phyloP scores from a whole-genome alignment of 768 basidiomycete genomes.

The Cytidiella melzeri region DNA sequence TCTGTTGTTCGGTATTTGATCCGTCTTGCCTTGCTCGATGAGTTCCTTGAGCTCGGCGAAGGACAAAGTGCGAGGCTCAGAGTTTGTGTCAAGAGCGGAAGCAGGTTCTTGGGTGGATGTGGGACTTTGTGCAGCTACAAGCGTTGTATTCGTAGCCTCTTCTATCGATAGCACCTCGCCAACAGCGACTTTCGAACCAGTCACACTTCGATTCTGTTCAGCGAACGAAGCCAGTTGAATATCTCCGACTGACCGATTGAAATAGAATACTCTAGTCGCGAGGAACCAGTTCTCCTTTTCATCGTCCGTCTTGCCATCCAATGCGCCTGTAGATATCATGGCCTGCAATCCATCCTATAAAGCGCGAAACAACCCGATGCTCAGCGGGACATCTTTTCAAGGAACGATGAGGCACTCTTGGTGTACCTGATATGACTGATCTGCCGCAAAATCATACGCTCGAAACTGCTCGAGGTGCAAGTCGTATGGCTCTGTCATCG shows the following conservation, averaged over 20 bases:
- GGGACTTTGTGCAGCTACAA: background rate
- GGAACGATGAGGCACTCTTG: too few species aligned
- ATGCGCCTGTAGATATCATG: background rate
- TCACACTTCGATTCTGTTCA: constrained; percentile 22
- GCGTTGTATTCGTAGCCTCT: background rate
- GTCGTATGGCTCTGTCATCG: background rate
- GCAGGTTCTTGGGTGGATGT: background rate
- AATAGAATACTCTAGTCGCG: constrained; percentile 63
- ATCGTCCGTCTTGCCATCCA: constrained; percentile 23
- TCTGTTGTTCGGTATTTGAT: constrained; percentile 76
- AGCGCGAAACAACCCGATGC: background rate
- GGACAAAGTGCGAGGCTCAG: constrained; percentile 43
- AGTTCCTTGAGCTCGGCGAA: constrained; percentile 65
- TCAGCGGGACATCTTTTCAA: too few species aligned
- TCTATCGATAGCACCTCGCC: constrained; percentile 19
- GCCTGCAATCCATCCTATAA: constrained; percentile 1
- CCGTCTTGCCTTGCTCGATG: constrained; percentile 64
- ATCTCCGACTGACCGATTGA: constrained; percentile 44
- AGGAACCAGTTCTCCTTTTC: constrained; percentile 43
- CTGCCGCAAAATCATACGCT: constrained; percentile 47
- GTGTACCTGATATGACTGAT: constrained; percentile 54
- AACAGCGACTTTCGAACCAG: constrained; percentile 22
- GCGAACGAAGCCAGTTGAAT: constrained; percentile 13
- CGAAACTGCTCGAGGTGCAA: constrained; percentile 26
- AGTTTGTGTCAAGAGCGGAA: constrained; percentile 4